Evolutionary conservation across 768 basidiomycete genomes (phyloP).

Genomic region (Serendipita vermifera): DNA sequence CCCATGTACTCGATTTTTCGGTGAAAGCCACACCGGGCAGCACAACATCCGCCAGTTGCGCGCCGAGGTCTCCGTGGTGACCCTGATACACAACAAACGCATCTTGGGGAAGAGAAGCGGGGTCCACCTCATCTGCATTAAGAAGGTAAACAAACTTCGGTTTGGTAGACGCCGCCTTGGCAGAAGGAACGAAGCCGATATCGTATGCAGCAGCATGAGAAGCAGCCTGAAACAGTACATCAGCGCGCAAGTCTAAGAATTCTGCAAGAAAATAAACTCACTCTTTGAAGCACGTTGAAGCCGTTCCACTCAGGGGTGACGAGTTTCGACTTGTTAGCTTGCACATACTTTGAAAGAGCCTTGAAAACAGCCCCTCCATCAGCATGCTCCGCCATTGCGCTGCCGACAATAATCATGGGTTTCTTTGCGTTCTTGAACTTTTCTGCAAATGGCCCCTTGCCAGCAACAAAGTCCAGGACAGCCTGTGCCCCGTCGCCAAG

Average conservation of each 20-base stretch:
- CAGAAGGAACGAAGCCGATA: slow-evolving; percentile 80
- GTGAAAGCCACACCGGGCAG: slow-evolving; percentile 90
- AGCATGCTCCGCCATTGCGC: slow-evolving; percentile 68
- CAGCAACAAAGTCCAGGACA: slow-evolving; percentile 60
- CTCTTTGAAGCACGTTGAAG: slow-evolving; percentile 82
- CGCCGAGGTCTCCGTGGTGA: slow-evolving; percentile 94
- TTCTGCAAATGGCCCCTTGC: slow-evolving; percentile 65
- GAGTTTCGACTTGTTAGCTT: slow-evolving; percentile 59
- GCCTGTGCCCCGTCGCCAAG: slow-evolving; percentile 67
- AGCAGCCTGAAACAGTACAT: slow-evolving; percentile 43
- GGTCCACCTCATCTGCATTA: slow-evolving; percentile 89
- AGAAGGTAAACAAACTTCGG: slow-evolving; percentile 96
- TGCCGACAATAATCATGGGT: slow-evolving; percentile 88
- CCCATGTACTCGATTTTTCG: slow-evolving; percentile 82
- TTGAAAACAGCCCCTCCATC: slow-evolving; percentile 72
- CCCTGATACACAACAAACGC: slow-evolving; percentile 99
- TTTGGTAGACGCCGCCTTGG: slow-evolving; percentile 54
- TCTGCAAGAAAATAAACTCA: slow-evolving; percentile 29
- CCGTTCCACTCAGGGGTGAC: slow-evolving; percentile 92
- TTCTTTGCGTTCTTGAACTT: slow-evolving; percentile 83
- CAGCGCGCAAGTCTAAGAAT: slow-evolving; percentile 1
- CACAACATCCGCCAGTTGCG: slow-evolving; percentile 93
- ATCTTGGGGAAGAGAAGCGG: slow-evolving; percentile 71
- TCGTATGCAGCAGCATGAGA: slow-evolving; percentile 93
- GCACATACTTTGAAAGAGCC: slow-evolving; percentile 64